Conservation (phyloP, 2,329 filamentous ascomycete species). For the Juglanconis oblonga region DNA sequence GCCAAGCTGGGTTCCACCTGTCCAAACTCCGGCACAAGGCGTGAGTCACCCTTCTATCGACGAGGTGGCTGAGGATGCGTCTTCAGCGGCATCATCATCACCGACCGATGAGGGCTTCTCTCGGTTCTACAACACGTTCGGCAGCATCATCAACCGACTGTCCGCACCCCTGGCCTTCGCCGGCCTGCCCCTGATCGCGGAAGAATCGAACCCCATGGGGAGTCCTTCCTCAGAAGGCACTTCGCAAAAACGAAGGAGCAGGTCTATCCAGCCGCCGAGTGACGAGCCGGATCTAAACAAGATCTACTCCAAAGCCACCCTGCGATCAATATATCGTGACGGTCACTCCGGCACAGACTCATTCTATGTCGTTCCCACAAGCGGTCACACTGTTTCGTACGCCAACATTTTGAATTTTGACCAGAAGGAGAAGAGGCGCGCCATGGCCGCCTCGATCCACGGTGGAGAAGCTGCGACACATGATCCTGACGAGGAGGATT, state of each 20-base stretch:
- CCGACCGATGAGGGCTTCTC: constrained; percentile 75
- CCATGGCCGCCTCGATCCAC: constrained; percentile 48
- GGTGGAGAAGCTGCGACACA: constrained; percentile 36
- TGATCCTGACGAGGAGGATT: constrained; percentile 76
- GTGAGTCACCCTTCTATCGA: constrained; percentile 25
- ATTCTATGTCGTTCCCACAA: constrained; percentile 93
- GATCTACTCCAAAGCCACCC: constrained; percentile 80
- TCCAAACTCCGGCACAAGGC: constrained; percentile 26
- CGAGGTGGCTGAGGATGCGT: constrained; percentile 27
- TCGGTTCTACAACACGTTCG: constrained; percentile 89
- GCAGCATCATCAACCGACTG: constrained; percentile 80
- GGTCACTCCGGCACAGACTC: constrained; percentile 66
- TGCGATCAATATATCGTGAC: constrained; percentile 73
- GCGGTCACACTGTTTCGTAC: constrained; percentile 88
- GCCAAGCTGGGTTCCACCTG: constrained; percentile 52
- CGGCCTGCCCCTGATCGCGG: constrained; percentile 72
- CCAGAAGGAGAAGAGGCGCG: constrained; percentile 62
- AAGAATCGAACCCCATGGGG: constrained; percentile 38
- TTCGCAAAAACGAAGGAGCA: constrained; percentile 14
- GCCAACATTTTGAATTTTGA: constrained; percentile 78
- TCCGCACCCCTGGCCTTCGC: constrained; percentile 92
- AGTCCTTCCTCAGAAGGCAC: constrained; percentile 29
- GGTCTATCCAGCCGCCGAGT: constrained; percentile 29
- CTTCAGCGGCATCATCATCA: constrained; percentile 15
- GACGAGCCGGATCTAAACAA: constrained; percentile 74